Base-by-base conservation (phyloP, 805 yeast genomes). In the Crinitomyces ghanaensis region DNA sequence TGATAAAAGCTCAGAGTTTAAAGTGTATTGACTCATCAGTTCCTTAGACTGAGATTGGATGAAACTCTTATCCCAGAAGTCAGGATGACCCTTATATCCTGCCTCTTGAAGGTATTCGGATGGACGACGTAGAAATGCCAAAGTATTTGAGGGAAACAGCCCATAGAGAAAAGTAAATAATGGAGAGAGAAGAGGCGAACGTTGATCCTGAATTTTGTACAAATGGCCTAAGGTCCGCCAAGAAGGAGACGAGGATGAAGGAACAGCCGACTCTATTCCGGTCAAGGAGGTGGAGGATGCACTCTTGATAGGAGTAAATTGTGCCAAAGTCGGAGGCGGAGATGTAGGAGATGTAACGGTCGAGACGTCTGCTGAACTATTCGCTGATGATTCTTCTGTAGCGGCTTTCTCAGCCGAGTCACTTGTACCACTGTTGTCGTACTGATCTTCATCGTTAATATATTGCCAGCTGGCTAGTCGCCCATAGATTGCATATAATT, bases 81-180 rank as follows among this genome's bases (percentile, higher is more conserved):
- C 49, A 27, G 48, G 46, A 1, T 39, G 33, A 5, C 42, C 35
- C 25, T 24, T 40, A 28, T 41, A 42, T 13, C 34, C 29, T 33
- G 47, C 39, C 33, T 36, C 25, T 5, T 42, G 33, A 23, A 56
- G 41, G 42, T 59, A 72, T 24, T 48, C 48, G 3, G 48, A 38
- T 4, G 80, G 73, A 27, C 54, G 49, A 14, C 60, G 54, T 13
- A 64, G 41, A 43, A 69, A 74, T 5, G 48, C 42, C 16, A 63
- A 43, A 4, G 73, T 52, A 39, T 68, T 68, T 15, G 62, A 48
- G 0, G 82, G 81, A 38, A 63, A 75, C 8, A 74, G 48, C 0
- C 77, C 81, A 41, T 76, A 76, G 1, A 75, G 46, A 17, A 71
- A 51, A 1, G 71, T 63, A 33, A 62, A 63, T n/a, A 71, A 46